Evolutionary conservation across 805 yeast species (phyloP).

Genomic region (Wickerhamomyces hampshirensis): DNA sequence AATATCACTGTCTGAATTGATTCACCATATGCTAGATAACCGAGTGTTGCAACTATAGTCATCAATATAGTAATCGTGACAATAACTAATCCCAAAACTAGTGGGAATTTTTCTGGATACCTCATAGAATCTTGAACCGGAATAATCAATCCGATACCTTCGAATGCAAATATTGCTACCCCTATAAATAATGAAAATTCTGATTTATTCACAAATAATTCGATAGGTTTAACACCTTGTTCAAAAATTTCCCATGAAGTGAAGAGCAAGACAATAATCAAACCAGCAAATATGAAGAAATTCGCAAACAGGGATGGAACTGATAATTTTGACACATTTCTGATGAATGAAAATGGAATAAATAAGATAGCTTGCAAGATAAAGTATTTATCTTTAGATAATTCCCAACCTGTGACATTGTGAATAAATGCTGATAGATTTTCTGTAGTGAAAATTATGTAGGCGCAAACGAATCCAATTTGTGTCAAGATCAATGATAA

Average conservation of each 20-base stretch:
- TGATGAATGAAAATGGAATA: conserved; percentile 63
- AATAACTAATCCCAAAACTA: conserved; percentile 57
- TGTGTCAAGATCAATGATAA: conserved; percentile 65
- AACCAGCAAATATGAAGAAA: conserved; percentile 60
- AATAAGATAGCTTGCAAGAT: conserved; percentile 51
- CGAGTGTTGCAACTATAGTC: conserved; percentile 59
- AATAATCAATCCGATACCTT: conserved; percentile 77
- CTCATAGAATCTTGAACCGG: conserved; percentile 83
- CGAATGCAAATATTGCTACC: conserved; percentile 84
- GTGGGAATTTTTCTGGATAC: conserved; percentile 67
- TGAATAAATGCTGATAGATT: conserved; percentile 59
- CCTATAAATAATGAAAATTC: conserved; percentile 74
- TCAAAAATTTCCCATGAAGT: conserved; percentile 40
- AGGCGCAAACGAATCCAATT: conserved; percentile 77
- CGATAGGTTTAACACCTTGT: conserved; percentile 48
- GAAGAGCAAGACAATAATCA: conserved; percentile 58
- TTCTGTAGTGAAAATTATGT: conserved; percentile 73
- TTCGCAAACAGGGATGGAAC: conserved; percentile 70
- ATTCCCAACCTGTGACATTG: conserved; percentile 41
- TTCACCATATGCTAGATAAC: conserved; percentile 67
- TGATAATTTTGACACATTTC: conserved; percentile 74
- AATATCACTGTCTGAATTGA: conserved; percentile 63
- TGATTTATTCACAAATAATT: conserved; percentile 44
- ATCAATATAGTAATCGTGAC: conserved; percentile 58
- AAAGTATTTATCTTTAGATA: conserved; percentile 43